Evolutionary conservation across 805 yeast genomes (phyloP), one percentile per base, ranked within the genome.

Genomic region (Myxozyma udenii): DNA sequence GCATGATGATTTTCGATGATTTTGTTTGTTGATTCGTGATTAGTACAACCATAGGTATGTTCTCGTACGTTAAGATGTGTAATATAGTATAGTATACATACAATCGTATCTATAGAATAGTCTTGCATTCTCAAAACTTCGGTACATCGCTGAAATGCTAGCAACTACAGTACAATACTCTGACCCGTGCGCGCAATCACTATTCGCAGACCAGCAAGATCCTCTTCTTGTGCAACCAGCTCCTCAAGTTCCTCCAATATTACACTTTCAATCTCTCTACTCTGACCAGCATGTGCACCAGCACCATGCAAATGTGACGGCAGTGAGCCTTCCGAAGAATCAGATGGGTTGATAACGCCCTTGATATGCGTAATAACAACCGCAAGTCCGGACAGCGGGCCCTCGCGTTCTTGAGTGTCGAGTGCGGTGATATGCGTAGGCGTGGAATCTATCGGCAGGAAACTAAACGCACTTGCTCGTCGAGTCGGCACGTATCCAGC

Each of bases 301-400:
- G 42, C 41, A 6, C 36, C 37, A 5, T 19, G 23, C n/a, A 28
- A 22, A 16, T 41, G 41, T 11, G 26, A n/a, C 21, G 41, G 47
- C n/a, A 21, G 19, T 14, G 19, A 32, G 9, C 35, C 36, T 2
- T 43, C 48, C 7, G 49, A 45, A 1, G 53, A 41, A 3, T 40
- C 23, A 22, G 43, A 42, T 26, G 33, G 50, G 32, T 25, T 48
- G 14, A 44, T 38, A 12, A 55, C 32, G n/a, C 46, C 46, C 30
- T 56, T 56, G 36, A 56, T 45, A 33, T 56, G 60, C n/a, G 55
- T 56, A 32, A 56, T 45, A 12, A 56, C 58, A 23, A 56, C 55
- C 19, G 46, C 49, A 11, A 56, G 50, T n/a, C 60, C 60, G 2
- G 55, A 32, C 12, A 56, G 30, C 19, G 60, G 55, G 30, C 57